A percentile compares a stretch with the other conserved stretches of the same genome.
phyloP scores from a whole-genome alignment of 2,329 filamentous ascomycete genomes.

The Lomentospora prolificans region DNA sequence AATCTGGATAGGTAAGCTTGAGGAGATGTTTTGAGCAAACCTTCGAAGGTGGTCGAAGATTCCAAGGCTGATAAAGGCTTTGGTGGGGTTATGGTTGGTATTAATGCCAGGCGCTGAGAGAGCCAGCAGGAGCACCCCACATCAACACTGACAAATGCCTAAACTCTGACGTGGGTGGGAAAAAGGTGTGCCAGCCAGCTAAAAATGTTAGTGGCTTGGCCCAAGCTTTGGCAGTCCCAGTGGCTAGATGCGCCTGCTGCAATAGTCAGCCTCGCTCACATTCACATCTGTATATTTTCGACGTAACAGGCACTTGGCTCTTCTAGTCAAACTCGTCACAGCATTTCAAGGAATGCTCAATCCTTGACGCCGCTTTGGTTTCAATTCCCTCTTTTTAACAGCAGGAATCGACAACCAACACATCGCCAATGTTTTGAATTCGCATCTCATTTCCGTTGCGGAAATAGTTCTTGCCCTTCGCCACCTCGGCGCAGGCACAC shows the following conservation, averaged over 20 bases:
- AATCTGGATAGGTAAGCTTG: neutral
- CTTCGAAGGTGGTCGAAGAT: conserved; percentile 1
- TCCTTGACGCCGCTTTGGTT: neutral
- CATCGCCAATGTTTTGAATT: too few relatives aligned
- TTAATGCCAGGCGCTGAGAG: neutral
- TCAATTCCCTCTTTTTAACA: too few relatives aligned
- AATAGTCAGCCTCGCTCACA: neutral
- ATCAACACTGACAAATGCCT: neutral
- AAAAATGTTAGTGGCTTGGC: too few relatives aligned
- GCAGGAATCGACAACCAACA: neutral
- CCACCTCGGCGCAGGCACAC: too few relatives aligned
- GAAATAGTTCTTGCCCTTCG: too few relatives aligned
- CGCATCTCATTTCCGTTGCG: too few relatives aligned
- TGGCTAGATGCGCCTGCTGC: neutral
- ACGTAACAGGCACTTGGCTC: neutral
- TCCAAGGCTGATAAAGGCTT: neutral
- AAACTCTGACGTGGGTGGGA: neutral
- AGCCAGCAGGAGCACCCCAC: neutral
- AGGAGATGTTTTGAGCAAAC: neutral
- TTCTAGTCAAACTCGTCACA: neutral
- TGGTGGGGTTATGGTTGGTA: neutral
- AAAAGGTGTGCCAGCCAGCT: too few relatives aligned
- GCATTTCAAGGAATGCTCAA: neutral
- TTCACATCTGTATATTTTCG: neutral
- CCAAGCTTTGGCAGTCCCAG: neutral